Percentiles rank a stretch among this genome's conserved stretches.
phyloP scores from a whole-genome alignment of 352 stramenopile species.

The Globisporangium nodosum region DNA sequence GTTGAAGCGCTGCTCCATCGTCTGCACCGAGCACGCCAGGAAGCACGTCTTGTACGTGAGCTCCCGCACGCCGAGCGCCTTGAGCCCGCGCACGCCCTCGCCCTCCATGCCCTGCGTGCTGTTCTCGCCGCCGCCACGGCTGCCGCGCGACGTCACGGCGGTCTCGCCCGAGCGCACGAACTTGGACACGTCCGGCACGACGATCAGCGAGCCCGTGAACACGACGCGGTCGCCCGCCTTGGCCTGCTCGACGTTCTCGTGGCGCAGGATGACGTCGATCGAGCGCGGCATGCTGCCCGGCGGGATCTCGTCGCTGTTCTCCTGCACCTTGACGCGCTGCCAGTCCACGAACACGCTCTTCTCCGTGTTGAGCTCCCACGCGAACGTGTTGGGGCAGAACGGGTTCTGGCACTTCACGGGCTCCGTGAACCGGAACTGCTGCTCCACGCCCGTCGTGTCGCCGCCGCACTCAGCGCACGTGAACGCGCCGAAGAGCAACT shows the following conservation, averaged over 20 bases:
- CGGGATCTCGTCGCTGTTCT: slow-evolving; percentile 99
- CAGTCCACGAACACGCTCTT: slow-evolving; percentile 97
- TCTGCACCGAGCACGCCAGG: slow-evolving; percentile 93
- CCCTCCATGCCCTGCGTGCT: slow-evolving; percentile 77
- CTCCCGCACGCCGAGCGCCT: slow-evolving; percentile 94
- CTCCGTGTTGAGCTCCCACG: slow-evolving; percentile 84
- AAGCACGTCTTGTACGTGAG: slow-evolving; percentile 98
- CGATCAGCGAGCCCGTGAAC: slow-evolving; percentile 93
- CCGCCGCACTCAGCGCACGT: slow-evolving; percentile 93
- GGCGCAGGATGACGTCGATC: slow-evolving; percentile 96
- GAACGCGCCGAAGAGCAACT: slow-evolving; percentile 95
- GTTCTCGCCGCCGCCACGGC: slow-evolving; percentile 44
- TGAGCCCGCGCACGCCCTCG: slow-evolving; percentile 93
- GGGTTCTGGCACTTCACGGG: slow-evolving; percentile 96
- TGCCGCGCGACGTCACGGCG: slow-evolving; percentile 42
- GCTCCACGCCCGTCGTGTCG: slow-evolving; percentile 89
- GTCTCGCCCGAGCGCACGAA: slow-evolving; percentile 74
- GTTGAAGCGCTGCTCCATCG: slow-evolving; percentile 84
- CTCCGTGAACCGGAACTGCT: slow-evolving; percentile 98
- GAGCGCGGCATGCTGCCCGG: slow-evolving; percentile 95
- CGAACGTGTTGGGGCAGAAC: slow-evolving; percentile 90
- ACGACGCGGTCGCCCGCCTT: slow-evolving; percentile 95
- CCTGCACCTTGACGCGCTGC: slow-evolving; percentile 98
- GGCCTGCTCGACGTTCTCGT: slow-evolving; percentile 96
- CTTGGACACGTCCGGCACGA: slow-evolving; percentile 94